These are phyloP conservation scores for Plantago rigida DNA, from an alignment of 305 asterid species.

Conservation along the genomic window DNA sequence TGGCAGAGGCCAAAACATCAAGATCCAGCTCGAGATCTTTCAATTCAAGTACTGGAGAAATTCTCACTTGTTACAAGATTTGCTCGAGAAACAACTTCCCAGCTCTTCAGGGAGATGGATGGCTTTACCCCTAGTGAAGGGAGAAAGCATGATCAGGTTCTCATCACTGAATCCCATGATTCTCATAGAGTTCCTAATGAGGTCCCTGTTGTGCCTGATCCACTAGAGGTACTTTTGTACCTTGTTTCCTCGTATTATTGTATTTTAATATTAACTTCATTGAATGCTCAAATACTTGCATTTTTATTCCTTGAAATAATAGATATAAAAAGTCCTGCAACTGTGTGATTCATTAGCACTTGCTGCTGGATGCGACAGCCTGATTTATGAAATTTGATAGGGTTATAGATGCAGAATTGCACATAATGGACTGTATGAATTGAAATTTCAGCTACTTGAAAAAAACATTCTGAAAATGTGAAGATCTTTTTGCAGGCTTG, in stretches of 20 bases:
- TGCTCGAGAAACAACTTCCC: conserved; percentile 99
- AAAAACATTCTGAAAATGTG: too few species aligned
- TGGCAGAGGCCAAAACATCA: conserved; percentile 52
- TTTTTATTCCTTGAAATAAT: background rate
- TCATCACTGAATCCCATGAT: conserved; percentile 32
- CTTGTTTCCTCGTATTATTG: conserved; percentile 10
- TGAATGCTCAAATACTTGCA: background rate
- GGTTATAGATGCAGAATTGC: too few species aligned
- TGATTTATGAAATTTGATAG: background rate
- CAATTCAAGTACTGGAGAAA: conserved; percentile 90
- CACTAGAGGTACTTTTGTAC: conserved; percentile 53
- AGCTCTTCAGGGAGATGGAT: conserved; percentile 79
- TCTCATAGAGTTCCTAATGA: conserved; percentile 33
- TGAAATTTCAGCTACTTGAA: background rate
- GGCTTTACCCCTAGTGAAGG: conserved; percentile 50
- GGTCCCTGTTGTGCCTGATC: conserved; percentile 60
- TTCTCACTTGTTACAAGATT: conserved; percentile 92
- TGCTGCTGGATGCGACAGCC: background rate
- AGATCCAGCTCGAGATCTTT: conserved; percentile 87
- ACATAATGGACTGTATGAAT: background rate
- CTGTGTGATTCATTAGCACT: background rate
- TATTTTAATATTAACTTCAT: conserved; percentile 12
- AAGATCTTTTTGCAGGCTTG: too few species aligned
- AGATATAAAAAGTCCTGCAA: background rate
- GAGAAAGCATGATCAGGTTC: conserved; percentile 42